phyloP scores from a whole-genome alignment of 805 yeast species.

The Lipomyces yamadae region DNA sequence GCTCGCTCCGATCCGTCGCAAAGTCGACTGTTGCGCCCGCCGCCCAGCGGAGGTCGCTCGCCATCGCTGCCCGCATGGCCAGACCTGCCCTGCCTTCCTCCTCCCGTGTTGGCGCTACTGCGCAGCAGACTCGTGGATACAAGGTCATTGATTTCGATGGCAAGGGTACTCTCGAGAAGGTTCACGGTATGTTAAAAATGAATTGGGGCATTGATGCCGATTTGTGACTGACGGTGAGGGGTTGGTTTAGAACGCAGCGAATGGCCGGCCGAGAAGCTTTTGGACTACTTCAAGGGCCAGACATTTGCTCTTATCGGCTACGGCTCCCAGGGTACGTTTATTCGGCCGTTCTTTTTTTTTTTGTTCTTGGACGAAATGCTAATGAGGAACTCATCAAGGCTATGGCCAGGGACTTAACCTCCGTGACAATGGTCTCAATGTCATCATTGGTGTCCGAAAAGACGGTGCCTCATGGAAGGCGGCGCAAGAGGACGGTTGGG shows the following conservation, averaged over 20 bases:
- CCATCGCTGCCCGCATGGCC: slow-evolving; percentile 41
- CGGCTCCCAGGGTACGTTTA: slow-evolving; percentile 88
- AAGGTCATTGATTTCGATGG: slow-evolving; percentile 91
- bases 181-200: slow-evolving; percentile 58
- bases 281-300: slow-evolving; percentile 96
- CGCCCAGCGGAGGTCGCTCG: slow-evolving; percentile 67
- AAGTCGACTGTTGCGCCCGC: slow-evolving; percentile 46
- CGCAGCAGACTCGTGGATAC: slow-evolving; percentile 80
- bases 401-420: slow-evolving; percentile 99
- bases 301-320: slow-evolving; percentile 97
- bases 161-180: slow-evolving; percentile 85
- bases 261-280: slow-evolving; percentile 98
- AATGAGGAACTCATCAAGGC: slow-evolving; percentile 13
- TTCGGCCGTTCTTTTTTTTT: too few species aligned
- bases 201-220: too few species aligned
- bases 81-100: slow-evolving; percentile 58
- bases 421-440: slow-evolving; percentile 98
- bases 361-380: not conserved
- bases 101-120: slow-evolving; percentile 56
- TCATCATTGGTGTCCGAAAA: slow-evolving; percentile 97
- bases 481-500: slow-evolving; percentile 99
- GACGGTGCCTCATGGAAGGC: slow-evolving; percentile 99
- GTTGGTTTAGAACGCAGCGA: slow-evolving; percentile 72
- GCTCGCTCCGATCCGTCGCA: slow-evolving; percentile 56
- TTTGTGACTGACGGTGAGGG: not conserved